These are phyloP conservation scores for Moringa oleifera DNA, from an alignment of 345 rosid species.

Conservation along the genomic window DNA sequence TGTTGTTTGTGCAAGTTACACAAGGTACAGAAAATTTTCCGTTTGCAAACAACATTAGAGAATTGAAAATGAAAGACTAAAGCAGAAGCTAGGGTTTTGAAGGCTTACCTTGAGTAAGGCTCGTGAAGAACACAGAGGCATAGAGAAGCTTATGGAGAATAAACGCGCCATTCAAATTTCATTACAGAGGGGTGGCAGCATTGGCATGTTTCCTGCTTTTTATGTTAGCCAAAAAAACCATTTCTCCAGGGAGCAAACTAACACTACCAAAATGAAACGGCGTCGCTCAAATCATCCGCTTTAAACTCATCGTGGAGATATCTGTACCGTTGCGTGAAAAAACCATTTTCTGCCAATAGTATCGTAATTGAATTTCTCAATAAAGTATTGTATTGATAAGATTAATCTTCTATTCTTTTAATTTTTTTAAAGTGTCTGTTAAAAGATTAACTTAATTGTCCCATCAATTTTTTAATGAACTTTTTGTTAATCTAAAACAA, in stretches of 20 bases:
- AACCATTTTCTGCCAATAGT: too few relatives aligned
- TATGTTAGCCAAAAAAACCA: background rate
- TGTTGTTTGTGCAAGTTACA: too few relatives aligned
- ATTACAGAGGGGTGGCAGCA: background rate
- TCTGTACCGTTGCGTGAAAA: too few relatives aligned
- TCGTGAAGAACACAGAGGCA: constrained; percentile 10
- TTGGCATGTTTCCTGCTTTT: constrained; percentile 1
- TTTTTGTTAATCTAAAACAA: too few relatives aligned
- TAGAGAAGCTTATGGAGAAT: constrained; percentile 12
- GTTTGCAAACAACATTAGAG: background rate
- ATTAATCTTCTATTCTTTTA: too few relatives aligned
- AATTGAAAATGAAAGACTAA: background rate
- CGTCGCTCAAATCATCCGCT: background rate
- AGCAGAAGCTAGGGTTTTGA: background rate
- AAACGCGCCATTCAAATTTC: constrained; percentile 22
- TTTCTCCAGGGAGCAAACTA: background rate
- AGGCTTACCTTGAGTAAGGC: constrained; percentile 17
- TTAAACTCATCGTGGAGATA: too few relatives aligned
- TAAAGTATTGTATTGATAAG: too few relatives aligned
- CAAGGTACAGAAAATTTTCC: background rate
- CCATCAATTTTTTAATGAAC: too few relatives aligned
- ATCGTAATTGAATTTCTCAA: too few relatives aligned
- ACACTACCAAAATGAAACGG: background rate
- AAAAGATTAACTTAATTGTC: too few relatives aligned
- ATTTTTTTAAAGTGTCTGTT: too few relatives aligned